Evolutionary conservation across 179 eudicot genomes (phyloP).

Genomic region (Beta macrorhiza): DNA sequence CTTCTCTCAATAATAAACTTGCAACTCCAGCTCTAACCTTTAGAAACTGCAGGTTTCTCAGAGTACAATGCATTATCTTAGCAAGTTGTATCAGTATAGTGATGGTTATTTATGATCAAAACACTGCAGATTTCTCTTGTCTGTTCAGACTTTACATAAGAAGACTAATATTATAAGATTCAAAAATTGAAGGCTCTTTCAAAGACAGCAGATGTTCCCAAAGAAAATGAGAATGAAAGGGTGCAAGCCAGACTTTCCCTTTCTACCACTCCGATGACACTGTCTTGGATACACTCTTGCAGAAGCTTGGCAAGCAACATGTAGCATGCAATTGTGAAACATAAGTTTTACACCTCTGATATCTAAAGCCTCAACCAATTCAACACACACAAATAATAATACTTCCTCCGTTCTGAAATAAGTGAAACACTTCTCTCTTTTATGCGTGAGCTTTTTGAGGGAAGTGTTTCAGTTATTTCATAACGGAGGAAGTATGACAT

Average conservation of each 20-base stretch:
- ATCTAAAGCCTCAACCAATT: neutral
- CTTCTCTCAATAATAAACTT: neutral
- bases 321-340: neutral
- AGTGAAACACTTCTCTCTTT: too few species aligned
- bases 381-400: neutral
- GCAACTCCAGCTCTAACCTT: neutral
- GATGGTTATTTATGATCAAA: neutral
- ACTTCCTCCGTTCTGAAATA: too few species aligned
- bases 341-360: neutral
- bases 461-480: too few species aligned
- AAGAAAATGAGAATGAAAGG: neutral
- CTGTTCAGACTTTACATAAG: neutral
- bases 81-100: neutral
- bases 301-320: neutral
- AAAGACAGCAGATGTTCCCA: neutral
- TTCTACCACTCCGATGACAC: neutral
- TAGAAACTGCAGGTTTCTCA: neutral
- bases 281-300: neutral
- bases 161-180: neutral
- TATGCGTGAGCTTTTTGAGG: too few species aligned
- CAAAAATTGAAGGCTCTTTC: neutral
- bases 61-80: too few species aligned
- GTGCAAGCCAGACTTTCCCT: neutral
- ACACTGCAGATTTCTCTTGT: neutral
- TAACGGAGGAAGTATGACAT: neutral